A percentile compares a stretch with the other conserved stretches of the same genome.
phyloP scores from a whole-genome alignment of 139 green algal species.

The Spirogloea muscicola region DNA sequence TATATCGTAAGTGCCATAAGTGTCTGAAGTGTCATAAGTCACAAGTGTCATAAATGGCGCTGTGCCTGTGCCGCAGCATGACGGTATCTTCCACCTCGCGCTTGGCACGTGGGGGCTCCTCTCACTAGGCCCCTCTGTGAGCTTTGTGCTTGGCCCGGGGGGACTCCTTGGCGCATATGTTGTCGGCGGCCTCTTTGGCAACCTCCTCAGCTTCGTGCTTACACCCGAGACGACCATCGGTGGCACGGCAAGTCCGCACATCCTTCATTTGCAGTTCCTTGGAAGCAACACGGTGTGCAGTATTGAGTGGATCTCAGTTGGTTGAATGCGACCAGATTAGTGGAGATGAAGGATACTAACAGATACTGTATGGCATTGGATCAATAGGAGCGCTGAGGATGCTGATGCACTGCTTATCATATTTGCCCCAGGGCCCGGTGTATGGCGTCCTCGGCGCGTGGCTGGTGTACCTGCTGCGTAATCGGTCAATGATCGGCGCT shows the following conservation, averaged over 20 bases:
- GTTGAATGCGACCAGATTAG: background rate
- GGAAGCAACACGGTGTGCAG: background rate
- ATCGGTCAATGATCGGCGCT: conserved; percentile 25
- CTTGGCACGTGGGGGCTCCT: conserved; percentile 2
- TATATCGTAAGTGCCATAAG: too few species aligned
- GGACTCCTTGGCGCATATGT: conserved; percentile 10
- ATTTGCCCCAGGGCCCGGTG: conserved; percentile 8
- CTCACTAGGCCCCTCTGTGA: background rate
- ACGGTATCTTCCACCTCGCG: conserved; percentile 17
- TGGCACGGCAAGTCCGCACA: conserved; percentile 9
- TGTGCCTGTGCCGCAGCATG: conserved; percentile 5
- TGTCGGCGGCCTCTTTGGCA: conserved; percentile 5
- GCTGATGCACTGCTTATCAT: background rate
- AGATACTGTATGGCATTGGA: background rate
- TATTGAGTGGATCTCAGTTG: background rate
- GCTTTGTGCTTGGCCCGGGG: conserved; percentile 12
- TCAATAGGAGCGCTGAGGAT: too few species aligned
- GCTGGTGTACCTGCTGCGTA: conserved; percentile 25
- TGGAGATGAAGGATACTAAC: background rate
- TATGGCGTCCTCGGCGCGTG: conserved; percentile 14
- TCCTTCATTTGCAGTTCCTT: background rate
- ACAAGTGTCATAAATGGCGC: too few species aligned
- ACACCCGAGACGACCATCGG: conserved; percentile 19
- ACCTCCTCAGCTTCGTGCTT: conserved; percentile 21
- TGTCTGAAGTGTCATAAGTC: too few species aligned